A percentile compares a stretch with the other conserved stretches of the same genome.
These are phyloP conservation scores for Persicaria maculosa DNA, from an alignment of 148 eudicot genomes.

Conservation along the genomic window DNA sequence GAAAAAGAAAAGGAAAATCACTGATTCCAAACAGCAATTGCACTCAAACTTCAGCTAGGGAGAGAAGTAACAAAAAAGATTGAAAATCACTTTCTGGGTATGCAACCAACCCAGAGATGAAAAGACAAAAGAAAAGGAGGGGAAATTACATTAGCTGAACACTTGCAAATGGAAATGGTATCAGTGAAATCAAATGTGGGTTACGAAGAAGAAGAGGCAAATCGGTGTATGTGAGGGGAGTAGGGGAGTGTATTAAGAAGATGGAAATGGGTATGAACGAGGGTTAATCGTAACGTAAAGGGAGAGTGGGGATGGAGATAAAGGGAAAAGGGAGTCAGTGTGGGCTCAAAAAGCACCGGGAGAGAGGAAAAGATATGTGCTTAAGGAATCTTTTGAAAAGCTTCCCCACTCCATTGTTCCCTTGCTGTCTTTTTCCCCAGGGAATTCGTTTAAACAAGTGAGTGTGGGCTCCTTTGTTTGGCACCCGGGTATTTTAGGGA, in stretches of 20 bases:
- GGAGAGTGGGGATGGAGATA: slow-evolving; percentile 4
- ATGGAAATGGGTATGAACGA: neutral
- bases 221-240: neutral
- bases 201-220: neutral
- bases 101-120: slow-evolving; percentile 1
- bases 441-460: neutral
- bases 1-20: neutral
- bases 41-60: neutral
- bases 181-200: neutral
- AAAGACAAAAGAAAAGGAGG: neutral
- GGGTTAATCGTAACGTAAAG: neutral
- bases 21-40: neutral
- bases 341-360: slow-evolving; percentile 12
- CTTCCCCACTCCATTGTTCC: neutral
- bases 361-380: slow-evolving; percentile 1
- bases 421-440: neutral
- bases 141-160: too few relatives aligned
- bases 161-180: neutral
- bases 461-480: too few relatives aligned
- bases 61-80: neutral
- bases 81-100: slow-evolving; percentile 5
- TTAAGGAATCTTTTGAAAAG: slow-evolving; percentile 23
- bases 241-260: neutral
- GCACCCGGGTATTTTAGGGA: too few relatives aligned
- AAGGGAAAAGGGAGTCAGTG: slow-evolving; percentile 3